These are phyloP conservation scores for Blastobotrys apis DNA, from an alignment of 1,139 yeast genomes.

Conservation along the genomic window DNA sequence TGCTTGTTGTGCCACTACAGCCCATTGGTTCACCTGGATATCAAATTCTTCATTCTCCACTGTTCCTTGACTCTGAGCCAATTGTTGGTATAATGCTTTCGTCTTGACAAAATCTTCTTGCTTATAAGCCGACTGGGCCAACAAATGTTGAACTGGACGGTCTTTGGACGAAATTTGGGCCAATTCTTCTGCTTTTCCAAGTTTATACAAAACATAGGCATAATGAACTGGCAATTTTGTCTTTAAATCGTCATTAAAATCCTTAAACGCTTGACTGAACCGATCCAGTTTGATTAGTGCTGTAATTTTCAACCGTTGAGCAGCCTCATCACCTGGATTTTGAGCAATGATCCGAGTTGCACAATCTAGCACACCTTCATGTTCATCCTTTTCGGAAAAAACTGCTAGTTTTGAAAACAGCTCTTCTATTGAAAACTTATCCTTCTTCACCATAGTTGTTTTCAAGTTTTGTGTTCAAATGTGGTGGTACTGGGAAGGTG, in stretches of 20 bases:
- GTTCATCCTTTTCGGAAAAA: slow-evolving; percentile 44
- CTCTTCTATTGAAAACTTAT: slow-evolving; percentile 22
- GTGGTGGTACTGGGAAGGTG: not conserved
- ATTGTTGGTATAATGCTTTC: slow-evolving; percentile 50
- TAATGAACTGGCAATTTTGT: slow-evolving; percentile 42
- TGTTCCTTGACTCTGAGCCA: slow-evolving; percentile 22
- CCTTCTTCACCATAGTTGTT: slow-evolving; percentile 14
- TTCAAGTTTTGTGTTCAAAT: not conserved
- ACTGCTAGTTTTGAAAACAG: slow-evolving; percentile 46
- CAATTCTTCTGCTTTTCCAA: slow-evolving; percentile 48
- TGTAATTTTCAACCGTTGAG: slow-evolving; percentile 59
- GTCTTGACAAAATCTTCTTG: slow-evolving; percentile 56
- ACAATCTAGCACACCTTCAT: slow-evolving; percentile 44
- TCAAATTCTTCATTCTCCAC: slow-evolving; percentile 46
- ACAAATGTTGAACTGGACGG: slow-evolving; percentile 64
- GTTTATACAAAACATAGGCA: slow-evolving; percentile 68
- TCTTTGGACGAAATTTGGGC: slow-evolving; percentile 27
- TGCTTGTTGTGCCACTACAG: slow-evolving; percentile 54
- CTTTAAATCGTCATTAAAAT: slow-evolving; percentile 26
- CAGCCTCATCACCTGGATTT: slow-evolving; percentile 46
- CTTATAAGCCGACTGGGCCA: slow-evolving; percentile 78
- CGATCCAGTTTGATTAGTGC: slow-evolving; percentile 71
- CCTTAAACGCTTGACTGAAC: slow-evolving; percentile 52
- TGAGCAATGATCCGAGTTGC: slow-evolving; percentile 43
- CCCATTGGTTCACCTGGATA: slow-evolving; percentile 63